A percentile compares a stretch with the other conserved stretches of the same genome.
Evolutionary conservation across 768 basidiomycete species (phyloP).

Genomic region (Pleurotus pulmonarius): DNA sequence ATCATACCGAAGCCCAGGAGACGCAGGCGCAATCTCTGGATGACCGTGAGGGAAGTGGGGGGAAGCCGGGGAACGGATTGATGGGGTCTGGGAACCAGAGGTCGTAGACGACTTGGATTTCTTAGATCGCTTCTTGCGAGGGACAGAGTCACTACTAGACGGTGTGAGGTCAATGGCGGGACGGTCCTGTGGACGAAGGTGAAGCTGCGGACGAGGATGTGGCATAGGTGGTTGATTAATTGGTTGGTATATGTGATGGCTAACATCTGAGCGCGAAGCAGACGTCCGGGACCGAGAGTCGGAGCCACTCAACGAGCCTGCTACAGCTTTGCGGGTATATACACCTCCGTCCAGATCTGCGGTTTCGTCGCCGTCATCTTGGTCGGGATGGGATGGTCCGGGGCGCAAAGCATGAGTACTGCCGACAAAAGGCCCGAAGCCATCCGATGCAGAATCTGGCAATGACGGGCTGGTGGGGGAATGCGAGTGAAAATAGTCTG

Average conservation of each 20-base stretch:
- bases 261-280: constrained; percentile 27
- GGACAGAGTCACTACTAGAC: constrained; percentile 6
- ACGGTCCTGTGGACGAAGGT: constrained; percentile 11
- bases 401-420: background rate
- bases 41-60: constrained; percentile 23
- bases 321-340: constrained; percentile 39
- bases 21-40: constrained; percentile 10
- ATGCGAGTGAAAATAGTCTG: constrained; percentile 14
- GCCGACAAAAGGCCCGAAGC: constrained; percentile 15
- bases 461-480: constrained; percentile 8
- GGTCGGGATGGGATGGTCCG: constrained; percentile 16
- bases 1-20: background rate
- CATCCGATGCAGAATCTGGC: constrained; percentile 10
- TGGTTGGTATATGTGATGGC: background rate
- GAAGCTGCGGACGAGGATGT: background rate
- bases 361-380: constrained; percentile 40
- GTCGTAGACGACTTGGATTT: constrained; percentile 27
- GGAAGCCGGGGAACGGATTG: constrained; percentile 37
- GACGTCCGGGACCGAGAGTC: constrained; percentile 64
- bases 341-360: constrained; percentile 60
- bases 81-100: constrained; percentile 41
- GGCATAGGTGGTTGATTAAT: background rate
- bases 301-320: constrained; percentile 39
- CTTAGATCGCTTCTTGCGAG: constrained; percentile 9
- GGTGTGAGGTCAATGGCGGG: constrained; percentile 12